These are phyloP conservation scores for Mucor indicus DNA, from an alignment of 371 early-diverging fungal genomes.

Conservation along the genomic window DNA sequence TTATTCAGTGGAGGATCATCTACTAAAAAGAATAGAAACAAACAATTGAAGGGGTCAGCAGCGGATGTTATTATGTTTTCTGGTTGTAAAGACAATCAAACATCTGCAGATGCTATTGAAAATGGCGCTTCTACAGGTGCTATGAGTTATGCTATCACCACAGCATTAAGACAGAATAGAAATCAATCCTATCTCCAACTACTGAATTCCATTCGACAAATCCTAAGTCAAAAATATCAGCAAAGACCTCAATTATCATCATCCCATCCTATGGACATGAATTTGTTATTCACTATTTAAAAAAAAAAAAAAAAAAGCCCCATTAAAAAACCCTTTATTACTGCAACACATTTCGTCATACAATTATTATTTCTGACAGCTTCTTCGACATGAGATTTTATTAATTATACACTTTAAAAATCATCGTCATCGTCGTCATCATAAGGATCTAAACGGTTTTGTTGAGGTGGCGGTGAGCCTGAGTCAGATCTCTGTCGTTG, in stretches of 20 bases:
- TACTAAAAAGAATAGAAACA: slow-evolving; percentile 30
- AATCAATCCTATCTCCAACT: slow-evolving; percentile 72
- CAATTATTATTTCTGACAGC: too few species aligned
- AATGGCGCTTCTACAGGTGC: slow-evolving; percentile 73
- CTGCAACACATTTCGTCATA: too few species aligned
- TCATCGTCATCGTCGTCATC: slow-evolving; percentile 38
- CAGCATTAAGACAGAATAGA: slow-evolving; percentile 55
- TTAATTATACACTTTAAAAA: too few species aligned
- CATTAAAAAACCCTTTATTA: too few species aligned
- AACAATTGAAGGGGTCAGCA: slow-evolving; percentile 46
- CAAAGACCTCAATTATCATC: slow-evolving; percentile 84
- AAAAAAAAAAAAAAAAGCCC: slow-evolving; percentile 4
- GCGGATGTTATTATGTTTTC: slow-evolving; percentile 84
- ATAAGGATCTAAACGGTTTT: slow-evolving; percentile 25
- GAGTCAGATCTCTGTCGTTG: slow-evolving; percentile 13
- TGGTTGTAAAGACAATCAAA: slow-evolving; percentile 87
- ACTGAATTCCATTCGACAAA: slow-evolving; percentile 64
- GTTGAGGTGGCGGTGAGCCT: slow-evolving; percentile 15
- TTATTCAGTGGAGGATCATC: slow-evolving; percentile 25
- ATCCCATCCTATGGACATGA: slow-evolving; percentile 74
- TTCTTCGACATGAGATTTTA: too few species aligned
- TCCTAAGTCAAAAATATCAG: slow-evolving; percentile 64
- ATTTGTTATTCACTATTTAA: slow-evolving; percentile 66
- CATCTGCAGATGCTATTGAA: slow-evolving; percentile 76
- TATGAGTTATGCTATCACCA: slow-evolving; percentile 77